Evolutionary conservation across 2,329 filamentous ascomycete genomes (phyloP), one percentile per base, ranked within the genome.

Genomic region (Neofusicoccum sp.): DNA sequence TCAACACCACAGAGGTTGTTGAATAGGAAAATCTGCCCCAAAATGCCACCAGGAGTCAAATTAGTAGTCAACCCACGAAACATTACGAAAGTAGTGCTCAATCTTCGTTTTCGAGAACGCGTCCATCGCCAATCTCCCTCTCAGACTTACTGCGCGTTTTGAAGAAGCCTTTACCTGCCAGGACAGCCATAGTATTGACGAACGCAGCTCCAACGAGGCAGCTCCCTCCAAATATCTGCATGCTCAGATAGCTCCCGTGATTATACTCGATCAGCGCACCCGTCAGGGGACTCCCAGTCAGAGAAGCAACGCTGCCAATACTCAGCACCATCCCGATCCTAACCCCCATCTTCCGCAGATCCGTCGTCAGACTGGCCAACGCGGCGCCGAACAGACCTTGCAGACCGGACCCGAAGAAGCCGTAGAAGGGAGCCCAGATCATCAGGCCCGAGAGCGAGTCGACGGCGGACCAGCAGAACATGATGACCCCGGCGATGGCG

Each of bases 401-500:
- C 9, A 80, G 76, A 0, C 77, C 80, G 0, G 77, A 79, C 1
- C 74, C 74, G 5, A 79, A 77, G 48, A 80, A 73, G 0, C 81
- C 81, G 61, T 81, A 81, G 8, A 80, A 68, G 1, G 78, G 74
- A 0, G 78, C 76, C 52, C 52, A 56, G 16, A 54, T 39, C 50
- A 39, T 41, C 12, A 39, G 50, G 9, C 34, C 8, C 33, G 50
- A 28, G 16, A 69, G 62, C 3, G 70, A 73, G 7, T 71, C 64
- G 1, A 89, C 83, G 0, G 67, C 81, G 84, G 81, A 80, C 87
- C 87, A 89, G 59, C 78, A 80, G 67, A 82, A 87, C 37, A 86
- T 73, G 64, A 85, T 74, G 12, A 83, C 71, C 1, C 79, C 78
- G 3, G 83, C 77, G 3, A 79, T 64, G 9, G 81, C 70, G 2